Evolutionary conservation across 2,329 filamentous ascomycete species (phyloP), one percentile per base, ranked within the genome.

Genomic region (Alternaria angustiovoidea): DNA sequence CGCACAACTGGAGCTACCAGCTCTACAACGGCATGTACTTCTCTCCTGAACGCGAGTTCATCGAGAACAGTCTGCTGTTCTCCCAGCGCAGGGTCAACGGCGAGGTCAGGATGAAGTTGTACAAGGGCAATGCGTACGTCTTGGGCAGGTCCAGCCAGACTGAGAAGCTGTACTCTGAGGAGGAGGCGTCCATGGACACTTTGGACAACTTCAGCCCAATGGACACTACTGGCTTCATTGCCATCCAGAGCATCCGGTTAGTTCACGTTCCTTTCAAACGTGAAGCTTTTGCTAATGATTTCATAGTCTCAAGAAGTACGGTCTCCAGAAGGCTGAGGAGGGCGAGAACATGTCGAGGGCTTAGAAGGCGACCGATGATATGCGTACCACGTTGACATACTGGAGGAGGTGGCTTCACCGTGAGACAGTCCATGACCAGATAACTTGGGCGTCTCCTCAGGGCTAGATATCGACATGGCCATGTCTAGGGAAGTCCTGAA

Each of bases 21-120:
- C 67, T 78, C 42, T 85, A 89, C 82, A 89, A 89, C 77, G 87
- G 87, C 68, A 81, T 88, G 67, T 87, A 88, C 84, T 91, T 91
- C 82, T 89, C 87, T 14, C 88, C 89, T 32, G 89, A 91, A 80
- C 87, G 88, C 61, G 88, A 90, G 78, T 91, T 90, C 80, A 81
- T 91, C 57, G 87, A 93, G 81, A 84, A 88, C 74, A 85, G 85
- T 69, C 57, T 79, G 62, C 34, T 78, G 39, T 78, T 77, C 69
- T 77, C 74, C 14, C 78, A 80, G 74, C 73, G 70, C 57, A 72
- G 75, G 41, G 77, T 79, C 51, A 80, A 81, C 59, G 79, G 78
- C 39, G 78, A 80, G 72, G 89, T 91, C 62, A 82, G 88, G 65
- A 84, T 87, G 77, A 84, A 85, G 58, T 82, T 83, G 64, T 91